Evolutionary conservation across 23 red algal species (phyloP).

Genomic region (Pyropia yezoensis): DNA sequence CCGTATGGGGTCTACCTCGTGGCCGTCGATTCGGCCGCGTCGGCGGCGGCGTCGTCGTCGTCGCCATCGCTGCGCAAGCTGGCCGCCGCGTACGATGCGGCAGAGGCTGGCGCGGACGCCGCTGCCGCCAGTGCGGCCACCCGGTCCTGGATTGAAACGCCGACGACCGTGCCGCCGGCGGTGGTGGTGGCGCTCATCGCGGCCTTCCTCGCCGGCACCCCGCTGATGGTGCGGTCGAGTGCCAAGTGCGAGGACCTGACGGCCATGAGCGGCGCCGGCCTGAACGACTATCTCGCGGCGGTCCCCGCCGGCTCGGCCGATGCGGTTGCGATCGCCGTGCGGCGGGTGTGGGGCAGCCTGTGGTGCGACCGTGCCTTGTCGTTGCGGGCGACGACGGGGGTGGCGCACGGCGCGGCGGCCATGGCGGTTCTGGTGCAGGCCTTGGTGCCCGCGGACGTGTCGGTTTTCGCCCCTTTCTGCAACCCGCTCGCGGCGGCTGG

Average conservation of each 20-base stretch:
- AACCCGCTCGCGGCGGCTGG: constrained; percentile 28
- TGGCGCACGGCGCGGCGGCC: constrained; percentile 26
- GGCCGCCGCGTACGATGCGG: background rate
- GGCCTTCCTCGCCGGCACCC: constrained; percentile 3
- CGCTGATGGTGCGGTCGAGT: constrained; percentile 67
- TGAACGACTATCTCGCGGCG: constrained; percentile 68
- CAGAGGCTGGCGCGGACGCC: background rate
- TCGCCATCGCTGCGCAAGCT: background rate
- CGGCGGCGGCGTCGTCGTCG: no score
- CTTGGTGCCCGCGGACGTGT: constrained; percentile 33
- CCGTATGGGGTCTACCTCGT: constrained; percentile 49
- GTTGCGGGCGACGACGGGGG: constrained; percentile 19
- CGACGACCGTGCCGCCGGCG: constrained; percentile 8
- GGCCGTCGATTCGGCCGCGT: background rate
- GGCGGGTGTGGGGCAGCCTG: constrained; percentile 37
- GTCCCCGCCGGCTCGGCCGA: constrained; percentile 9
- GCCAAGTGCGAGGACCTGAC: constrained; percentile 77
- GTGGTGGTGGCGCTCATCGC: constrained; percentile 5
- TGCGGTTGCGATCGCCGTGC: constrained; percentile 18
- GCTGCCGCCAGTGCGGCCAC: background rate
- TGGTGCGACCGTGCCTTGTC: constrained; percentile 54
- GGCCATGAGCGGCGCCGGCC: constrained; percentile 59
- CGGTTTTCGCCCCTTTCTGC: constrained; percentile 46
- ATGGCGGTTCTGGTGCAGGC: constrained; percentile 76
- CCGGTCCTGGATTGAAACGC: constrained; percentile 9